These are phyloP conservation scores for Picea abies DNA, from an alignment of 83 land plant genomes.

Conservation along the genomic window DNA sequence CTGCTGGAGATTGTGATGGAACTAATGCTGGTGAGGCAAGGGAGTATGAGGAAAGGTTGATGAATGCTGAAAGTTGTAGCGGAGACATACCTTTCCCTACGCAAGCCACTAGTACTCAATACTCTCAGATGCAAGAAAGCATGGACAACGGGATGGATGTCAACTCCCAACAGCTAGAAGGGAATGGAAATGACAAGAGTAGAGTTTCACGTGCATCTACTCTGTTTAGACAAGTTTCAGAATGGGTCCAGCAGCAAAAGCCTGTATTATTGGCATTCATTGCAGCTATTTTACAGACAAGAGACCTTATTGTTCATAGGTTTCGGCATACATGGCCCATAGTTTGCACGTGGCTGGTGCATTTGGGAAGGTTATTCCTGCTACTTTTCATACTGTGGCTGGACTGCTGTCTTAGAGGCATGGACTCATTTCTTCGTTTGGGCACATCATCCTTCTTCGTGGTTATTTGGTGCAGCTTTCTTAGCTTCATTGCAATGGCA, in stretches of 20 bases:
- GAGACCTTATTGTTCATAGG: background rate
- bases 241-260: constrained; percentile 5
- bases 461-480: constrained; percentile 9
- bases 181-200: background rate
- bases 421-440: background rate
- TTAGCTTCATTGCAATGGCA: constrained; percentile 9
- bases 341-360: background rate
- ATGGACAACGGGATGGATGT: background rate
- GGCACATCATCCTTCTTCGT: constrained; percentile 16
- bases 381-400: constrained; percentile 2
- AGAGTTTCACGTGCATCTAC: background rate
- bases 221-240: background rate
- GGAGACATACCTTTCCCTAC: background rate
- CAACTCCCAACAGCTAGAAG: background rate
- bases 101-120: background rate
- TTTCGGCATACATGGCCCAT: constrained; percentile 15
- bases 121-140: background rate
- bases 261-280: background rate
- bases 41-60: constrained; percentile 7
- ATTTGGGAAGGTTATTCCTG: constrained; percentile 10
- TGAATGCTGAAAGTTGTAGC: background rate
- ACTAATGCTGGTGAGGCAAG: background rate
- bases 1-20: background rate
- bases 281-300: background rate
- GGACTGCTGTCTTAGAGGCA: constrained; percentile 11